phyloP scores from a whole-genome alignment of 257 asterid genomes.

The Ligustrum vulgare region DNA sequence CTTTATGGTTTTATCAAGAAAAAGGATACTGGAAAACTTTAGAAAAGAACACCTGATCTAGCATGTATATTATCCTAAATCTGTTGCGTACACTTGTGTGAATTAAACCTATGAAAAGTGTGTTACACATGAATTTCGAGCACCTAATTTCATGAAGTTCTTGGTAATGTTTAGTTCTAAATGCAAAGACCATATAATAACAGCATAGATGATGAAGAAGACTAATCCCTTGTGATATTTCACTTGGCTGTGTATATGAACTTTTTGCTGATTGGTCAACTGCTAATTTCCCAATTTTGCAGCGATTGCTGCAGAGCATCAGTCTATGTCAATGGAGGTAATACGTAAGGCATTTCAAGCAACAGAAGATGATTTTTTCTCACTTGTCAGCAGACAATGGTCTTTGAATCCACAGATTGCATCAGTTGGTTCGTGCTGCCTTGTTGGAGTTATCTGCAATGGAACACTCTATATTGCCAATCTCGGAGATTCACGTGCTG shows the following conservation, averaged over 20 bases:
- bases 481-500: conserved; percentile 73
- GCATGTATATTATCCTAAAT: neutral
- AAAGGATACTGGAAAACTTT: neutral
- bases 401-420: conserved; percentile 61
- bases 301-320: conserved; percentile 68
- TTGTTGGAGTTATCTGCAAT: conserved; percentile 59
- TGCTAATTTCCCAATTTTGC: conserved; percentile 12
- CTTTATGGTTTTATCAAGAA: neutral
- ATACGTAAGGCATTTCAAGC: conserved; percentile 64
- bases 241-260: conserved; percentile 1
- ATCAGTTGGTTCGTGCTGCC: conserved; percentile 79
- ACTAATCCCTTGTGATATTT: neutral
- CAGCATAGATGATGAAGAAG: neutral
- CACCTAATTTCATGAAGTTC: neutral
- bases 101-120: neutral
- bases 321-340: conserved; percentile 57
- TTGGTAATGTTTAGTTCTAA: neutral
- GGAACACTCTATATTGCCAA: conserved; percentile 64
- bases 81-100: neutral
- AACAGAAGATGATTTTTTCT: conserved; percentile 67
- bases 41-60: neutral
- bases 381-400: conserved; percentile 58
- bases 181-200: neutral
- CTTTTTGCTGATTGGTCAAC: neutral
- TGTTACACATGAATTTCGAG: neutral